phyloP scores from a whole-genome alignment of 2,329 filamentous ascomycete species.

The Plectosphaerella sp. region DNA sequence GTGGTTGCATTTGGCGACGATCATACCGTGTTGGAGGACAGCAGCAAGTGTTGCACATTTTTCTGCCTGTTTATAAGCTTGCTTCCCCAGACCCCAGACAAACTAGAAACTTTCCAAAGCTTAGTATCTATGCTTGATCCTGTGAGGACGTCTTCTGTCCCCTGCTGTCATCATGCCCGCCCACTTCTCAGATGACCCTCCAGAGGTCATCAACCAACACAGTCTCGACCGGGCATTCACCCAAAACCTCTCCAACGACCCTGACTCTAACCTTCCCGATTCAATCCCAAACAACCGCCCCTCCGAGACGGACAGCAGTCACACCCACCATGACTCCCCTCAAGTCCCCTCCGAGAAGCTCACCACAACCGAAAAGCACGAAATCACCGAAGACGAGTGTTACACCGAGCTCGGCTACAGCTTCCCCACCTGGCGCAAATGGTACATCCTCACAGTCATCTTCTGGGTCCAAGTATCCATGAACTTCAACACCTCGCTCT shows the following conservation, averaged over 20 bases:
- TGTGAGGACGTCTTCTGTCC: too few species aligned
- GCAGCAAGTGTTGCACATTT: too few species aligned
- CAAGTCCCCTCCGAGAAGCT: slow-evolving; percentile 25
- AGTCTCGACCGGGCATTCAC: slow-evolving; percentile 20
- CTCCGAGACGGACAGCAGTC: slow-evolving; percentile 28
- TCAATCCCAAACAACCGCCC: slow-evolving; percentile 23
- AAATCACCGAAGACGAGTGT: slow-evolving; percentile 54
- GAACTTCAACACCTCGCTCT: slow-evolving; percentile 75
- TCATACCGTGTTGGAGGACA: too few species aligned
- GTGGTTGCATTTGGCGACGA: too few species aligned
- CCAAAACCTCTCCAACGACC: neutral
- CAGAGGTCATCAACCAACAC: slow-evolving; percentile 28
- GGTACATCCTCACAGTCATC: slow-evolving; percentile 68
- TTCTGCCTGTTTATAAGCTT: too few species aligned
- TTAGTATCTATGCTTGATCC: too few species aligned
- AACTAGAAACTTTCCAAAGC: too few species aligned
- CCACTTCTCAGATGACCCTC: slow-evolving; percentile 30
- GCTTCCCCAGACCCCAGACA: too few species aligned
- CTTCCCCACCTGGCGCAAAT: slow-evolving; percentile 61
- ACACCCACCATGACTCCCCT: slow-evolving; percentile 19
- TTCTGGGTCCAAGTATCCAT: slow-evolving; percentile 71
- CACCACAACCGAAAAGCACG: slow-evolving; percentile 34
- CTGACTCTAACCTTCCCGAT: neutral
- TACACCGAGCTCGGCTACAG: slow-evolving; percentile 61
- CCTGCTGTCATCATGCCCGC: slow-evolving; percentile 5